Evolutionary conservation across 257 asterid species (phyloP).

Genomic region (Gentiana straminea): DNA sequence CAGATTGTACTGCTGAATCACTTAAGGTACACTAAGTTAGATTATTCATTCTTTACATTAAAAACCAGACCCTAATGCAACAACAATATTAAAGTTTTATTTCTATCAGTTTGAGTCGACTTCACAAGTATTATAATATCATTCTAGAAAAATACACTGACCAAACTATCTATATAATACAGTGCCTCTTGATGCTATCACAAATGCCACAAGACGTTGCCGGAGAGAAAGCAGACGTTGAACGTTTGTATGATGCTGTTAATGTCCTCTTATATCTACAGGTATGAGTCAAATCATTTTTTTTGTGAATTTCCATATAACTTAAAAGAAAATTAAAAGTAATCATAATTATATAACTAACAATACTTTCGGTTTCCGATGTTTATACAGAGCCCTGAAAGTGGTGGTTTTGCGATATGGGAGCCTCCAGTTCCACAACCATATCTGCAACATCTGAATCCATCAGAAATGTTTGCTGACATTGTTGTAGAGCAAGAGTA

Average conservation of each 20-base stretch:
- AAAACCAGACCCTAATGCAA: too few species aligned
- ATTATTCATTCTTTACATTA: too few species aligned
- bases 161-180: neutral
- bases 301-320: neutral
- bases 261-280: slow-evolving; percentile 20
- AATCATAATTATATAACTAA: neutral
- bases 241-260: slow-evolving; percentile 25
- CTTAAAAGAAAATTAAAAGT: neutral
- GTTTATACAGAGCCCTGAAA: slow-evolving; percentile 16
- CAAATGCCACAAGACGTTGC: slow-evolving; percentile 23
- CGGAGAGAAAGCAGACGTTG: slow-evolving; percentile 21
- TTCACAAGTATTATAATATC: too few species aligned
- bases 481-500: slow-evolving; percentile 75
- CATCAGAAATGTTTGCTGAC: slow-evolving; percentile 71
- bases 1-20: slow-evolving; percentile 67
- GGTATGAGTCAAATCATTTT: slow-evolving; percentile 2
- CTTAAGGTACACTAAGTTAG: slow-evolving; percentile 33
- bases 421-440: slow-evolving; percentile 41
- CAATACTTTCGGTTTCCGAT: neutral
- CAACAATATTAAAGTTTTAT: too few species aligned
- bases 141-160: neutral
- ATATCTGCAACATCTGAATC: slow-evolving; percentile 62
- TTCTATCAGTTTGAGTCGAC: too few species aligned
- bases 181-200: slow-evolving; percentile 30
- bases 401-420: slow-evolving; percentile 30